Conservation (phyloP, 345 rosid species). For the Eucalyptus viminalis region DNA sequence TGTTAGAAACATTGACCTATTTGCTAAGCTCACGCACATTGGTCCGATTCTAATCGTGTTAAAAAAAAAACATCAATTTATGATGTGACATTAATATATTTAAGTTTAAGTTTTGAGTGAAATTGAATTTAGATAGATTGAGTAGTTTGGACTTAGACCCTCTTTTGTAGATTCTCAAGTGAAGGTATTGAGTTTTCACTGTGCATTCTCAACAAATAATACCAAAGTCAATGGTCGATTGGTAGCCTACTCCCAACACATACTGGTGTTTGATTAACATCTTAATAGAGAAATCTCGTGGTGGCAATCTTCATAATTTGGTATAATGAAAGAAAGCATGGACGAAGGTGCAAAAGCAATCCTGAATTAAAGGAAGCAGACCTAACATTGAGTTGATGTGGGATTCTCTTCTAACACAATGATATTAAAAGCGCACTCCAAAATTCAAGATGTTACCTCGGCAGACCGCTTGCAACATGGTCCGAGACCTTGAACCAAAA, state of each 20-base stretch:
- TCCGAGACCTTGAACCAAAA: not conserved
- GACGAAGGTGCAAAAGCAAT: fast-evolving
- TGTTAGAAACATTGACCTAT: not conserved
- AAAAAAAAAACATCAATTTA: not conserved
- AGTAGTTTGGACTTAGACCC: not conserved
- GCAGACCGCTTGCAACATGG: fast-evolving
- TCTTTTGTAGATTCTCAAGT: not conserved
- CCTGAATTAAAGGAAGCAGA: not conserved
- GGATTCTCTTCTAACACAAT: not conserved
- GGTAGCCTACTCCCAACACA: not conserved
- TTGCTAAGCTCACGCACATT: fast-evolving
- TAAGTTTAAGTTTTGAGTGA: not conserved
- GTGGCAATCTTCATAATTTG: not conserved
- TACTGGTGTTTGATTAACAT: not conserved
- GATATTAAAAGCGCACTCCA: not conserved
- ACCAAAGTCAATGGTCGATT: not conserved
- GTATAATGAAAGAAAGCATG: not conserved
- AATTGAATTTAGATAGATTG: fast-evolving
- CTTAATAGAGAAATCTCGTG: not conserved
- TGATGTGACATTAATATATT: not conserved
- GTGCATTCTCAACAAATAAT: fast-evolving
- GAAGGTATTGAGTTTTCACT: fast-evolving
- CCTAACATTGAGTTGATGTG: not conserved
- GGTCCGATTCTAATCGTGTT: fast-evolving
- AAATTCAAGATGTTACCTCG: not conserved